phyloP scores from a whole-genome alignment of 108 stramenopile species.

The Licmophora abbreviata region DNA sequence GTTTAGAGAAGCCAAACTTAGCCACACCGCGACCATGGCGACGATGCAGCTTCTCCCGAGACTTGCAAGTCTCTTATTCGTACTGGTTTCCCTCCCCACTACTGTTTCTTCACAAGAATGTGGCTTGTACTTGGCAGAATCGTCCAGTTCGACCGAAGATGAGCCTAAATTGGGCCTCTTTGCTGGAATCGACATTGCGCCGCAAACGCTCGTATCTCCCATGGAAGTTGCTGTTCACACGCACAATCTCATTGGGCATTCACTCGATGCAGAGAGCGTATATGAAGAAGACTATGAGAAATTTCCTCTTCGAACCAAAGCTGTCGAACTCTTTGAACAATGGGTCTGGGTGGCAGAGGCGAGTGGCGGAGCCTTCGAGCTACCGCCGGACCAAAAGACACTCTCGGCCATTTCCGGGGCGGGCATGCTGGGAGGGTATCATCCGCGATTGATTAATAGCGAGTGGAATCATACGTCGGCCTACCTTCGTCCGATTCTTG shows the following conservation, averaged over 20 bases:
- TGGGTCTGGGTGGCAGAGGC: constrained; percentile 28
- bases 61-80: too few species aligned
- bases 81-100: too few species aligned
- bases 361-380: constrained; percentile 23
- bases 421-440: constrained; percentile 27
- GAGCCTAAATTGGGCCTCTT: constrained; percentile 43
- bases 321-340: constrained; percentile 39
- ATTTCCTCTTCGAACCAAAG: constrained; percentile 3
- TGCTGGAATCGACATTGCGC: constrained; percentile 20
- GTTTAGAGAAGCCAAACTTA: too few species aligned
- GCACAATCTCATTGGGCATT: constrained; percentile 22
- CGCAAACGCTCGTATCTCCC: constrained; percentile 13
- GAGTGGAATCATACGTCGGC: constrained; percentile 41
- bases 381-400: constrained; percentile 4
- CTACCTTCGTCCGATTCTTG: constrained; percentile 17
- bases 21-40: too few species aligned
- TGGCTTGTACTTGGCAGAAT: constrained; percentile 40
- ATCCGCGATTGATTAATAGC: constrained; percentile 37
- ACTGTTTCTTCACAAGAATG: too few species aligned
- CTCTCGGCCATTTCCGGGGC: constrained; percentile 34
- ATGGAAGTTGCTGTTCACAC: constrained; percentile 39
- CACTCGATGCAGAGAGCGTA: constrained; percentile 3
- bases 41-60: too few species aligned
- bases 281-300: constrained; percentile 11
- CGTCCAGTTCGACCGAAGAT: constrained; percentile 25